phyloP scores from a whole-genome alignment of 177 flowering plant genomes.

The Telopea speciosissima region DNA sequence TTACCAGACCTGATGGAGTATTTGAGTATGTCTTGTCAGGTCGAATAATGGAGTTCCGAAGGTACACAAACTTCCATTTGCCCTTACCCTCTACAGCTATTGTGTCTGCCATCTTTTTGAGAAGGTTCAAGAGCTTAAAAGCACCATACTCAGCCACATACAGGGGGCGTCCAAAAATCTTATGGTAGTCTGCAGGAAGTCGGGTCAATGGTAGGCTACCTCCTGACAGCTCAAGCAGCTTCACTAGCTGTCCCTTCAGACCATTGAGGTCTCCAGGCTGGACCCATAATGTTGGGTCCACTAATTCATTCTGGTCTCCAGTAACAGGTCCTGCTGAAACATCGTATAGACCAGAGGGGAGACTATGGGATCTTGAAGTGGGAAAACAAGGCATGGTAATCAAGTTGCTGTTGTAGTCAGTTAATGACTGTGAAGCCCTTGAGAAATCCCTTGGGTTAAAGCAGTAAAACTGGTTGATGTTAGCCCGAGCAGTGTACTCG shows the following conservation, averaged over 20 bases:
- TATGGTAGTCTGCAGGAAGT: conserved; percentile 73
- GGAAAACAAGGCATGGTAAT: conserved; percentile 32
- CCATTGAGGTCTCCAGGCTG: conserved; percentile 87
- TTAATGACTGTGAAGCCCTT: conserved; percentile 40
- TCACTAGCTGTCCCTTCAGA: conserved; percentile 71
- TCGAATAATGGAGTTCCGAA: conserved; percentile 27
- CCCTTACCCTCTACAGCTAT: conserved; percentile 70
- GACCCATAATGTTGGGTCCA: conserved; percentile 38
- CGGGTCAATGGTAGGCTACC: conserved; percentile 64
- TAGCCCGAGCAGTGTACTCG: conserved; percentile 17
- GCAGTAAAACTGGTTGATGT: conserved; percentile 21
- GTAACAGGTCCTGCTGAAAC: conserved; percentile 19
- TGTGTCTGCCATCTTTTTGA: conserved; percentile 67
- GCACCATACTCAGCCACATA: conserved; percentile 76
- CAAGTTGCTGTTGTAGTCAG: conserved; percentile 41
- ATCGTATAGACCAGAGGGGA: conserved; percentile 51
- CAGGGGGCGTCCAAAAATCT: conserved; percentile 66
- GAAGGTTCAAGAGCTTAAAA: conserved; percentile 68
- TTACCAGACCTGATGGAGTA: conserved; percentile 27
- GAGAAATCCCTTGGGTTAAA: conserved; percentile 41
- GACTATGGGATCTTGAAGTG: conserved; percentile 47
- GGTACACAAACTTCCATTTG: conserved; percentile 53
- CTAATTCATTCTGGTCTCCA: conserved; percentile 33
- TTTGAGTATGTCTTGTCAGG: conserved; percentile 29
- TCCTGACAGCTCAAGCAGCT: conserved; percentile 68